These are phyloP conservation scores for Saccharomyces pastorianus DNA, from an alignment of 1,139 yeast genomes.

Conservation along the genomic window DNA sequence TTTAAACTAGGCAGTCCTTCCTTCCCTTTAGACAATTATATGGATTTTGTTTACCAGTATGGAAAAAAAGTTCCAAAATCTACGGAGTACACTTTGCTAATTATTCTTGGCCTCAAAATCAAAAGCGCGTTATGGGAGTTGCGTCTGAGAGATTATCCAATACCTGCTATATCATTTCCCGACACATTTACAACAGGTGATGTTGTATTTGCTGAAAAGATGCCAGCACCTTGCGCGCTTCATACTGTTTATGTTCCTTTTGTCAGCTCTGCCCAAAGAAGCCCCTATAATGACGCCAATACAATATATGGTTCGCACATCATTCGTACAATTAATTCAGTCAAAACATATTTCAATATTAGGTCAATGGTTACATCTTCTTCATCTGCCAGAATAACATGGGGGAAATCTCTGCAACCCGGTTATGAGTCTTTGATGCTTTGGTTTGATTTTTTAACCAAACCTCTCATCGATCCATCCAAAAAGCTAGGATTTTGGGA, in stretches of 20 bases:
- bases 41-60: conserved; percentile 52
- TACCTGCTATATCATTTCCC: conserved; percentile 38
- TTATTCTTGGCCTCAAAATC: conserved; percentile 44
- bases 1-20: conserved; percentile 45
- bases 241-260: conserved; percentile 55
- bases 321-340: conserved; percentile 46
- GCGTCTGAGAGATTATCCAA: conserved; percentile 55
- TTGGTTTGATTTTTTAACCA: conserved; percentile 72
- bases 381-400: conserved; percentile 59
- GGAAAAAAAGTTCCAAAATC: conserved; percentile 75
- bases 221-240: conserved; percentile 36
- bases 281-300: conserved; percentile 35
- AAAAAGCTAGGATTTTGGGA: conserved; percentile 74
- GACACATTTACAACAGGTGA: conserved; percentile 39
- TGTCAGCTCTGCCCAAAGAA: conserved; percentile 32
- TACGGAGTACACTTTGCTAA: conserved; percentile 51
- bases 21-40: conserved; percentile 42
- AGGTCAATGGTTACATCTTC: conserved; percentile 44
- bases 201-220: conserved; percentile 45
- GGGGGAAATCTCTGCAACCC: conserved; percentile 79
- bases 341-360: conserved; percentile 60
- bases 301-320: conserved; percentile 52
- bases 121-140: conserved; percentile 43
- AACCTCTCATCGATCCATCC: conserved; percentile 71
- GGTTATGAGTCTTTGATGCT: conserved; percentile 70